Evolutionary conservation across 306 rosid genomes (phyloP), one percentile per base, ranked within the genome.

Genomic region (Cucumis cinereus): DNA sequence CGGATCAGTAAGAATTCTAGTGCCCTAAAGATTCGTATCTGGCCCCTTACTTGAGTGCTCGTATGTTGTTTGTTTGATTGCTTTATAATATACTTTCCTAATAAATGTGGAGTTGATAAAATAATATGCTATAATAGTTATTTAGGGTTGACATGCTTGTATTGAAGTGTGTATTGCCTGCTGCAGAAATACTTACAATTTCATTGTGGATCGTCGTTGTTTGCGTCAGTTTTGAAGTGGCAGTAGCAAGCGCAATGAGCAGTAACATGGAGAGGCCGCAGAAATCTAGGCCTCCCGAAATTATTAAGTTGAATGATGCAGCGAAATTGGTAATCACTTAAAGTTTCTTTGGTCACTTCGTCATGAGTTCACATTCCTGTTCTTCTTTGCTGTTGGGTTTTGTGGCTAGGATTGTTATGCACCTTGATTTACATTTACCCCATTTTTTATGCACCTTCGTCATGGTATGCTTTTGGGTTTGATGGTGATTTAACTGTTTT

Each of bases 261-360:
- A 81, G 81, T 83, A 84, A 76, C 77, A 58, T 59, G 16, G 83
- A 77, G 38, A 81, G 62, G 52, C 33, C 79, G 22, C 85, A 84
- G 83, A 87, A 85, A 79, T 70, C 62, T 58, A 63, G 76, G 60
- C 81, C 81, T 67, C 80, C 91, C 54, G 87, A 83, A 79, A 82
- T 91, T 79, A 82, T 93, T 72, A 91, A 80, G 90, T 64, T 84
- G 92, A 80, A 87, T 82, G 77, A 64, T 24, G 96, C 94, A 54
- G 83, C 89, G 81, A 92, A 85, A 79, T 70, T 93, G 97, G 98
- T 93, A 90, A 66, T n/a, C 14, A 3, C 75, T 84, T 81, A 24
- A 54, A 26, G 45, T 38, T 41, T 38, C 36, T 67, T 40, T 19
- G 12, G 33, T 67, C 52, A 41, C 6, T 67, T 67, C 35, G 7